Evolutionary conservation across 2,329 filamentous ascomycete species (phyloP).

Genomic region (Trichocomaceae sp.): DNA sequence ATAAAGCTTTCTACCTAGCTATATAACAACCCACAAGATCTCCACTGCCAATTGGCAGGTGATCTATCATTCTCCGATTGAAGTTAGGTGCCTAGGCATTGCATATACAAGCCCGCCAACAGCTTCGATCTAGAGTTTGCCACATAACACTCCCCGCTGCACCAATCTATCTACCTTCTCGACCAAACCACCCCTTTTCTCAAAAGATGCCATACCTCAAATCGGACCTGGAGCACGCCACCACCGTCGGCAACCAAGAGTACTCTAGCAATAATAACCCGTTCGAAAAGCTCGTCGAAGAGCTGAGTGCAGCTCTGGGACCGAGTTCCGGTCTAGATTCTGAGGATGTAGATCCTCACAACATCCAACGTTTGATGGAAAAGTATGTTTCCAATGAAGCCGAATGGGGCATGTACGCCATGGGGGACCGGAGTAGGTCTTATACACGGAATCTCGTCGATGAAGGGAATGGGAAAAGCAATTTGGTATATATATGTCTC

Average conservation of each 20-base stretch:
- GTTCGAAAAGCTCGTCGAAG: constrained; percentile 65
- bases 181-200: not conserved
- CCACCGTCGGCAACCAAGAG: constrained; percentile 15
- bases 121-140: not conserved
- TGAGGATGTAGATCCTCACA: constrained; percentile 68
- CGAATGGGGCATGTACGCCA: constrained; percentile 70
- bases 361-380: constrained; percentile 67
- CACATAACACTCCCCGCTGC: not conserved
- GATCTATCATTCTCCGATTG: not conserved
- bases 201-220: constrained; percentile 30
- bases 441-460: constrained; percentile 90
- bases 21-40: not conserved
- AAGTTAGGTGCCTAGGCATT: no score
- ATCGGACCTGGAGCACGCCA: constrained; percentile 12
- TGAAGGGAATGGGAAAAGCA: constrained; percentile 76
- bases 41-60: not conserved
- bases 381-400: constrained; percentile 61
- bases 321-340: constrained; percentile 76
- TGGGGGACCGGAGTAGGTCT: constrained; percentile 60
- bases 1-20: not conserved
- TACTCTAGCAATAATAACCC: not conserved
- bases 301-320: constrained; percentile 68
- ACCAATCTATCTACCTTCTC: not conserved
- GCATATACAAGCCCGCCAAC: not conserved
- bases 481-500: constrained; percentile 52